Percentiles rank a stretch among this genome's conserved stretches.
Conservation (phyloP, 192 early-diverging fungal genomes). For the Thoreauomyces humboldtii region DNA sequence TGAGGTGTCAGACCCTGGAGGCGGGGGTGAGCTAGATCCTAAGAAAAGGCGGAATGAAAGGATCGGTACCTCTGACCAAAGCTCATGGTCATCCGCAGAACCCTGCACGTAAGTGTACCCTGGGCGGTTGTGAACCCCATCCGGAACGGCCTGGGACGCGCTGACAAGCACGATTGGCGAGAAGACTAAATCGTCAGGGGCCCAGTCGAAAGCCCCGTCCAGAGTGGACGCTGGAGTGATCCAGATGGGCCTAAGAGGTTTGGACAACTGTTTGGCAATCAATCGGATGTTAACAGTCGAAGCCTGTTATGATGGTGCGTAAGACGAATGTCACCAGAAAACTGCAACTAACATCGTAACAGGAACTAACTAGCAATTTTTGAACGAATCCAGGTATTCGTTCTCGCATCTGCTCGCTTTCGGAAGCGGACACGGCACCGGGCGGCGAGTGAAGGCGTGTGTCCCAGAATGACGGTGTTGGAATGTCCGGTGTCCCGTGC, state of each 20-base stretch:
- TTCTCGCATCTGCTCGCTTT: constrained; percentile 64
- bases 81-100: constrained; percentile 85
- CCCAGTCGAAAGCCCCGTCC: neutral
- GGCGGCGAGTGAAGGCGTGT: constrained; percentile 62
- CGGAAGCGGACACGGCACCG: constrained; percentile 61
- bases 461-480: constrained; percentile 48
- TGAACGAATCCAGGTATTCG: constrained; percentile 58
- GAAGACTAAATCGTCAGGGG: constrained; percentile 42
- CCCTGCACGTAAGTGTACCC: constrained; percentile 85
- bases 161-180: constrained; percentile 76
- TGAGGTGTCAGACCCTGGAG: constrained; percentile 55
- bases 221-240: constrained; percentile 60
- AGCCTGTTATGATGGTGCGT: neutral
- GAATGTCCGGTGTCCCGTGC: neutral
- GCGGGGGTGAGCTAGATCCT: neutral
- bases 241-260: constrained; percentile 84
- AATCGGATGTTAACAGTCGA: constrained; percentile 22
- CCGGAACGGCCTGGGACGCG: constrained; percentile 64
- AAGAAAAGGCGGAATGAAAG: too few species aligned
- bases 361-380: constrained; percentile 41
- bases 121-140: constrained; percentile 39
- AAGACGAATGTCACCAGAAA: too few species aligned
- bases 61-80: constrained; percentile 67
- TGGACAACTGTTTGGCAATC: constrained; percentile 32
- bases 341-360: too few species aligned